A percentile compares a stretch with the other conserved stretches of the same genome.
These are phyloP conservation scores for Sporothrix pseudoabietina DNA, from an alignment of 2,329 filamentous ascomycete genomes.

Conservation along the genomic window DNA sequence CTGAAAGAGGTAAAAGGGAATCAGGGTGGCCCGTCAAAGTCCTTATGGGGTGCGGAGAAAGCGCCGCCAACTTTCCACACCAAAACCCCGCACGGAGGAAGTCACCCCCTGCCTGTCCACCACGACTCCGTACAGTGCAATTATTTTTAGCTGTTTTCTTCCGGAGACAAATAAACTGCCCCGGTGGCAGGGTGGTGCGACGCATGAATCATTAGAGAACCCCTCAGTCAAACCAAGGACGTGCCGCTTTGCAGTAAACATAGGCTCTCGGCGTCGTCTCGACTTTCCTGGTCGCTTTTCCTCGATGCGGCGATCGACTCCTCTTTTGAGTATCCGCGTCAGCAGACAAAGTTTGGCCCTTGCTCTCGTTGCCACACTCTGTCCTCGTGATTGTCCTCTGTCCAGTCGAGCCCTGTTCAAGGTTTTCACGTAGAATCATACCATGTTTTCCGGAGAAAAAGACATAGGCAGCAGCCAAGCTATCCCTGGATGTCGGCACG, in stretches of 20 bases:
- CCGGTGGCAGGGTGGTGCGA: background rate
- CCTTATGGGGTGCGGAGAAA: background rate
- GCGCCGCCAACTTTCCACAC: background rate
- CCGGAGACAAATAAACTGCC: background rate
- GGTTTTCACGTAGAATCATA: background rate
- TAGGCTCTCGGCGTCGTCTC: background rate
- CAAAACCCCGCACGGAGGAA: background rate
- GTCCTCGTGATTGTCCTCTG: background rate
- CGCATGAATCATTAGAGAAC: background rate
- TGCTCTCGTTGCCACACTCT: background rate
- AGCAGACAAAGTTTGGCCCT: background rate
- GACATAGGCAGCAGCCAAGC: background rate
- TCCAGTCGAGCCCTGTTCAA: background rate
- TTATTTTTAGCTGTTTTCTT: background rate
- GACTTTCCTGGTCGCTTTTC: background rate
- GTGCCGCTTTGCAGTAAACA: background rate
- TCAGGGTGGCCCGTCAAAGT: background rate
- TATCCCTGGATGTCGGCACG: background rate
- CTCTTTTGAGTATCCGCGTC: constrained; percentile 9
- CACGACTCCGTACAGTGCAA: background rate
- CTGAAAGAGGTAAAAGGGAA: background rate
- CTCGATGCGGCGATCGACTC: background rate
- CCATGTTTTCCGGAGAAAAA: background rate
- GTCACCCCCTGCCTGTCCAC: background rate
- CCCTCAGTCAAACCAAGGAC: too few relatives aligned